phyloP scores from a whole-genome alignment of 352 stramenopile species.

The Plasmopara halstedii region DNA sequence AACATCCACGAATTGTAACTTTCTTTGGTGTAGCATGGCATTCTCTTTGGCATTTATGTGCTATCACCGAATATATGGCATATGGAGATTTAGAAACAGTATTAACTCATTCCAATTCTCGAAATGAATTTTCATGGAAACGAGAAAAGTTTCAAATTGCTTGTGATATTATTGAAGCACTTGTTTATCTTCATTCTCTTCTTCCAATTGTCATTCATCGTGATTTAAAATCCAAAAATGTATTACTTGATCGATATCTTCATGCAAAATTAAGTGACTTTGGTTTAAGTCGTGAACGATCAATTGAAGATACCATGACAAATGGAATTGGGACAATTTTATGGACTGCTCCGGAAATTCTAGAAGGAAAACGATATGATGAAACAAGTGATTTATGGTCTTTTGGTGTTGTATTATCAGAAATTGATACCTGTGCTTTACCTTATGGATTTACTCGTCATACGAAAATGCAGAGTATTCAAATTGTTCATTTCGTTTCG shows the following conservation, averaged over 20 bases:
- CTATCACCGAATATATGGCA: slow-evolving; percentile 23
- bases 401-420: slow-evolving; percentile 79
- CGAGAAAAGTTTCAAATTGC: too few species aligned
- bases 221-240: slow-evolving; percentile 77
- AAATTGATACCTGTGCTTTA: slow-evolving; percentile 70
- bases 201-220: slow-evolving; percentile 78
- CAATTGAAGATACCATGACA: slow-evolving; percentile 71
- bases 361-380: slow-evolving; percentile 75
- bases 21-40: slow-evolving; percentile 23
- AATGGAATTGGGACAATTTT: slow-evolving; percentile 77
- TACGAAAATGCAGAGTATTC: slow-evolving; percentile 74
- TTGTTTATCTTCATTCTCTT: slow-evolving; percentile 78
- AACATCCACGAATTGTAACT: slow-evolving; percentile 16
- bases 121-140: too few species aligned
- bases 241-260: slow-evolving; percentile 34
- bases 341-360: slow-evolving; percentile 71
- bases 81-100: slow-evolving; percentile 14
- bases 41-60: slow-evolving; percentile 19
- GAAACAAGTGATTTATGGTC: slow-evolving; percentile 79
- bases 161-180: slow-evolving; percentile 68
- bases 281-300: slow-evolving; percentile 65
- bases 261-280: slow-evolving; percentile 67
- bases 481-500: slow-evolving; percentile 79
- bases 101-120: slow-evolving; percentile 10
- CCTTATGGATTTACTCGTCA: slow-evolving; percentile 75